phyloP scores from a whole-genome alignment of 371 early-diverging fungal genomes.

The Mortierella sp. region DNA sequence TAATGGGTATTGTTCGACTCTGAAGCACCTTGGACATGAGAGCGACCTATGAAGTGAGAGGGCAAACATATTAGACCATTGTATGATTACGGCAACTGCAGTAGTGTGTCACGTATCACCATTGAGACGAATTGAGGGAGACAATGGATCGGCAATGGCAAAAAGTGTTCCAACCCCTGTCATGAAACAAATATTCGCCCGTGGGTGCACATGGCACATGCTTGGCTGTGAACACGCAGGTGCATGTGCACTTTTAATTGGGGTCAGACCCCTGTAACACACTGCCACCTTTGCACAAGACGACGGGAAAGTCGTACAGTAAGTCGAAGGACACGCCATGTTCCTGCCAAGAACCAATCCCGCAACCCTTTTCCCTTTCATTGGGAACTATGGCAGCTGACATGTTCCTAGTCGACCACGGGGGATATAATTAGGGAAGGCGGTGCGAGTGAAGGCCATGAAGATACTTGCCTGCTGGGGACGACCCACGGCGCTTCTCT shows the following conservation, averaged over 20 bases:
- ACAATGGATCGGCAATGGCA: background rate
- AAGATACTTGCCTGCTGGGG: conserved; percentile 26
- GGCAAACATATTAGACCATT: background rate
- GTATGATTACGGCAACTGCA: background rate
- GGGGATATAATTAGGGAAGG: background rate
- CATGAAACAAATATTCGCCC: no score
- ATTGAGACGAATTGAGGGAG: background rate
- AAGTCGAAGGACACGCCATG: background rate
- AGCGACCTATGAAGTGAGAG: conserved; percentile 13
- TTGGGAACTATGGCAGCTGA: background rate
- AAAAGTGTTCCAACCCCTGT: background rate
- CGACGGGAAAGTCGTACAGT: background rate
- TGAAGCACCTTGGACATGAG: conserved; percentile 5
- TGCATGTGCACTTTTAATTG: conserved; percentile 2
- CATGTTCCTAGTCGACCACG: background rate
- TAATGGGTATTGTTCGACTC: conserved; percentile 2
- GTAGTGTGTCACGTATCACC: background rate
- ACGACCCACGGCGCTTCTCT: conserved; percentile 47
- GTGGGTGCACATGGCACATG: background rate
- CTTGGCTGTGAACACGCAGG: background rate
- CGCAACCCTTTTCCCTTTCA: background rate
- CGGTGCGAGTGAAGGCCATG: background rate
- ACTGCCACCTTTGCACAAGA: conserved; percentile 12
- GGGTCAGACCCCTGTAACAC: background rate
- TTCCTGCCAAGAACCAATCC: background rate